phyloP scores from a whole-genome alignment of 345 rosid genomes.

The Anacardium occidentale region DNA sequence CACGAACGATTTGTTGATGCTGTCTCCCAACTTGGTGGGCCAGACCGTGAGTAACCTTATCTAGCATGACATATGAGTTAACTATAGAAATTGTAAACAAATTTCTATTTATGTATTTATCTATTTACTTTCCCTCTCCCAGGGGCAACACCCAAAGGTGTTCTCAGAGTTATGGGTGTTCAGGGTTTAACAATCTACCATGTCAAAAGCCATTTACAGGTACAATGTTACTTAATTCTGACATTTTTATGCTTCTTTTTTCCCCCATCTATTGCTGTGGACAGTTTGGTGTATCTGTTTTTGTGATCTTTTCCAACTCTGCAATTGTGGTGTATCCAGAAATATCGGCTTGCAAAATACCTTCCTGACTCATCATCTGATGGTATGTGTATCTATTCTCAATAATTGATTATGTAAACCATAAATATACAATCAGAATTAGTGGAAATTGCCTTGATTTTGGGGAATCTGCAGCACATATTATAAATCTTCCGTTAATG shows the following conservation, averaged over 20 bases:
- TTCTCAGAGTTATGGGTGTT: conserved; percentile 96
- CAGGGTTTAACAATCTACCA: conserved; percentile 96
- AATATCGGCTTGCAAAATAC: conserved; percentile 91
- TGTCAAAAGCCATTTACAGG: conserved; percentile 99
- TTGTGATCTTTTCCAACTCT: too few relatives aligned
- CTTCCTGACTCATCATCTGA: conserved; percentile 93
- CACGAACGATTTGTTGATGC: conserved; percentile 99
- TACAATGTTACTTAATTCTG: conserved; percentile 10
- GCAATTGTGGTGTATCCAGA: conserved; percentile 48
- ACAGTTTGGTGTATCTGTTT: too few relatives aligned
- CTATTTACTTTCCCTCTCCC: conserved; percentile 13
- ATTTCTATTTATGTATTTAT: too few relatives aligned
- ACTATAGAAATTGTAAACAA: too few relatives aligned
- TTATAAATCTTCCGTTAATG: neutral
- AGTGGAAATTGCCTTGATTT: neutral
- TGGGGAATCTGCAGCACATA: neutral
- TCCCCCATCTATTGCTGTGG: neutral
- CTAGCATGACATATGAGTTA: too few relatives aligned
- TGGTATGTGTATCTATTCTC: conserved; percentile 47
- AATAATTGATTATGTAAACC: conserved; percentile 12
- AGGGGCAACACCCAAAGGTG: conserved; percentile 99
- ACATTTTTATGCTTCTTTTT: too few relatives aligned
- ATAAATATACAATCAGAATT: neutral
- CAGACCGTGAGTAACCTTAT: conserved; percentile 72
- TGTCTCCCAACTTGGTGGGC: conserved; percentile 99